Evolutionary conservation across 805 yeast species (phyloP), one percentile per base, ranked within the genome.

Genomic region (Pichia kluyveri): DNA sequence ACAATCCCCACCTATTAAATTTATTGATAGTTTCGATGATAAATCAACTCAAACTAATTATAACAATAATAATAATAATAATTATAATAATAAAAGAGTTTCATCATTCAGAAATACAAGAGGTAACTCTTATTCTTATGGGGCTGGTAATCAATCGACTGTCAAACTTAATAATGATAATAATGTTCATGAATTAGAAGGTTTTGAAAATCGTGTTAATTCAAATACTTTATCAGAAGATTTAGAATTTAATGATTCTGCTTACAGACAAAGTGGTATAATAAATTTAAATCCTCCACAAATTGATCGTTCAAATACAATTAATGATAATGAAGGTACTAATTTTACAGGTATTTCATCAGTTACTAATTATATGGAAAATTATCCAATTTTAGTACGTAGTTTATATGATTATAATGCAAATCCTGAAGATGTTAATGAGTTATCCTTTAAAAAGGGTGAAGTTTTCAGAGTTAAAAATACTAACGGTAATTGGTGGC

Each of bases 401-500:
- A 97, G 96, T 0, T 72, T 91, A 45, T 93, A 88, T 64, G 75
- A 83, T 43, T 91, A 93, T 63, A 80, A 80, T 45, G 96, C 97
- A 8, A 88, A 85, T 58, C 93, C 91, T 1, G 95, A 84, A 49
- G 99, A 91, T 65, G 88, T 84, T 53, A 89, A 90, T 60, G 99
- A 91, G 68, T 77, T 91, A 26, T 84, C 96, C 6, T 93, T 91
- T 60, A 80, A 75, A 54, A 88, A 90, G 65, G 96, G 93, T 48
- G 98, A 91, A 65, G 70, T 88, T n/a, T 75, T 91, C 64, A 88
- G 83, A 59, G 95, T 91, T 34, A 87, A 87, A 56, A 97, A 91
- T 60, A 87, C 88, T 49, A 86, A 86, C 55, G 97, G 97, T 42
- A 82, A 95, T 68, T 91, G 99, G 99, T 91, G 98, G 98, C 96